Conservation (phyloP, 768 basidiomycete species). For the Pleurotus cornucopiae region DNA sequence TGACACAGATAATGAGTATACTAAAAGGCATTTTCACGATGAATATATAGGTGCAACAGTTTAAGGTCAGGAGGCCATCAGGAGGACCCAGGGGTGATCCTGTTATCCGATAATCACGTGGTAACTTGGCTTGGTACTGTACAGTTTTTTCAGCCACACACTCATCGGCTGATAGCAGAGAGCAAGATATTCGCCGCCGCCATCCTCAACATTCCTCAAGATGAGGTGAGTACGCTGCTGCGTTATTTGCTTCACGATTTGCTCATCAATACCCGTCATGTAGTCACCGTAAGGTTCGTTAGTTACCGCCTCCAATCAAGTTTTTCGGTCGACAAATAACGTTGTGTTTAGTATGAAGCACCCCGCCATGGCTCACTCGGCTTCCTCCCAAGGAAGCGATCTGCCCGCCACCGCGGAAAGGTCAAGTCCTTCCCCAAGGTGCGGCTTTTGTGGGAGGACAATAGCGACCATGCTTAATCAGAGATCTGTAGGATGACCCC, state of each 20-base stretch:
- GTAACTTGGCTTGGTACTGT: background rate
- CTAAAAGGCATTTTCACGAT: too few species aligned
- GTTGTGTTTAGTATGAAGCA: constrained; percentile 80
- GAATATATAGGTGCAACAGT: too few species aligned
- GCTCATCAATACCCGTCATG: constrained; percentile 6
- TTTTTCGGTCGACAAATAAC: constrained; percentile 7
- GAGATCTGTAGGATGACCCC: constrained; percentile 80
- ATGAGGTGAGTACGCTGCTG: constrained; percentile 52
- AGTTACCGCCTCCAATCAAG: background rate
- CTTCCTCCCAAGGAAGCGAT: constrained; percentile 94
- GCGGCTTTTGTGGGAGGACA: constrained; percentile 16
- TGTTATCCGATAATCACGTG: too few species aligned
- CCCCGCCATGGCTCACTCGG: constrained; percentile 98
- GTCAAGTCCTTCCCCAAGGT: constrained; percentile 99
- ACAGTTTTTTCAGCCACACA: constrained; percentile 10
- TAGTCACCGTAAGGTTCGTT: constrained; percentile 85
- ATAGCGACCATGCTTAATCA: background rate
- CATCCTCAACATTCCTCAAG: constrained; percentile 43
- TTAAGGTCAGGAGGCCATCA: too few species aligned
- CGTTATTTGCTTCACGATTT: constrained; percentile 12
- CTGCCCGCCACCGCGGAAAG: constrained; percentile 97
- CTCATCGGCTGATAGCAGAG: background rate
- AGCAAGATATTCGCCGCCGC: constrained; percentile 5
- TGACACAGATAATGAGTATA: too few species aligned
- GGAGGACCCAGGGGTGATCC: too few species aligned